These are phyloP conservation scores for Toxicodendron radicans DNA, from an alignment of 345 rosid genomes.

Conservation along the genomic window DNA sequence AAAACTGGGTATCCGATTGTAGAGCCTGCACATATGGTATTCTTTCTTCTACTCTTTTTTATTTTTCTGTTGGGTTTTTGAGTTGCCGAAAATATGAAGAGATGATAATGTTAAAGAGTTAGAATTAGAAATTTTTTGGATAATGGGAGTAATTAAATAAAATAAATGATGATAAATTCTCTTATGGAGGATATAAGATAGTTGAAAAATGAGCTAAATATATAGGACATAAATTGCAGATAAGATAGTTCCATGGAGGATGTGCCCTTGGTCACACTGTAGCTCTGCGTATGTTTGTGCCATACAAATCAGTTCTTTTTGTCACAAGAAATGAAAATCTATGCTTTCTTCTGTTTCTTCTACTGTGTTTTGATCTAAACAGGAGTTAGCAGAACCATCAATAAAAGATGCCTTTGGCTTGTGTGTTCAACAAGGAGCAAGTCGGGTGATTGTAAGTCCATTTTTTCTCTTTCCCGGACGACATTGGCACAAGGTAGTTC, in stretches of 20 bases:
- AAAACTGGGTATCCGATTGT: slow-evolving; percentile 70
- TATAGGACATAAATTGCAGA: too few relatives aligned
- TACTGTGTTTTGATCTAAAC: slow-evolving; percentile 17
- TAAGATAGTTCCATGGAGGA: too few relatives aligned
- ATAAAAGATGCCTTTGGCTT: slow-evolving; percentile 71
- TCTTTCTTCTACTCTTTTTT: not conserved
- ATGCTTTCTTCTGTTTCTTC: not conserved
- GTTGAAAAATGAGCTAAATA: too few relatives aligned
- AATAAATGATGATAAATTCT: too few relatives aligned
- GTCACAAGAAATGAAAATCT: too few relatives aligned
- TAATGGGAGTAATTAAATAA: too few relatives aligned
- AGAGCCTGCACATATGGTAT: slow-evolving; percentile 98
- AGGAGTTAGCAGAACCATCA: slow-evolving; percentile 94
- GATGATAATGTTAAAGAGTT: not conserved
- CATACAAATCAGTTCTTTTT: too few relatives aligned
- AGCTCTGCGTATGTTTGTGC: too few relatives aligned
- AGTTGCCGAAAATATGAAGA: not conserved
- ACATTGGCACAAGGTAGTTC: slow-evolving; percentile 85
- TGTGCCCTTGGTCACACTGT: too few relatives aligned
- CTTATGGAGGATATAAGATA: too few relatives aligned
- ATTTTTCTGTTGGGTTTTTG: not conserved
- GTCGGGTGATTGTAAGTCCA: slow-evolving; percentile 82
- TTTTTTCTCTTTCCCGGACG: slow-evolving; percentile 93
- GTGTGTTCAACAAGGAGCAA: slow-evolving; percentile 77
- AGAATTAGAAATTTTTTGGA: too few relatives aligned